These are phyloP conservation scores for Bondarzewia mesenterica DNA, from an alignment of 1,284 basidiomycete genomes.

Conservation along the genomic window DNA sequence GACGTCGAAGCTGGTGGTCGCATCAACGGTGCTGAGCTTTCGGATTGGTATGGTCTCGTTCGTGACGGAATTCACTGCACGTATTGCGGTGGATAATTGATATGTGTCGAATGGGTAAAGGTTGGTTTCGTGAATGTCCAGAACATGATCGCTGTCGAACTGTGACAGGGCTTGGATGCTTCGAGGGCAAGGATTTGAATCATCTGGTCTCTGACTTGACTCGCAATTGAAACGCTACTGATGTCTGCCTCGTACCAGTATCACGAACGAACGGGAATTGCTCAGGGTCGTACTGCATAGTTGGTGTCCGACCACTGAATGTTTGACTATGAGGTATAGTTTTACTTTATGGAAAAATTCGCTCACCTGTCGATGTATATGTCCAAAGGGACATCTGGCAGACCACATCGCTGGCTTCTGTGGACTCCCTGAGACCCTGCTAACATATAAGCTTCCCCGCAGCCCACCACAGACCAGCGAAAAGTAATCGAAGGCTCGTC, in stretches of 20 bases:
- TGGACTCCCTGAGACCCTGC: constrained; percentile 41
- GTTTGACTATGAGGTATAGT: not conserved
- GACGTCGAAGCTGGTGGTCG: constrained; percentile 41
- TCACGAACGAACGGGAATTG: constrained; percentile 33
- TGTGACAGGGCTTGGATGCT: constrained; percentile 50
- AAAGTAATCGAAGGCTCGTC: constrained; percentile 49
- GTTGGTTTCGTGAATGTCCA: constrained; percentile 47
- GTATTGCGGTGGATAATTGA: constrained; percentile 38
- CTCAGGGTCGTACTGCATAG: constrained; percentile 36
- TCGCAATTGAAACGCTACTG: constrained; percentile 8
- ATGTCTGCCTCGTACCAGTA: constrained; percentile 36
- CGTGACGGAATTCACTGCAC: constrained; percentile 24
- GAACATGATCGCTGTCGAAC: constrained; percentile 48
- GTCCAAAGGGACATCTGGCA: constrained; percentile 33
- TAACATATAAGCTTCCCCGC: constrained; percentile 36
- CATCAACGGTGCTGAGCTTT: constrained; percentile 33
- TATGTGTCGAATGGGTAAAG: constrained; percentile 56
- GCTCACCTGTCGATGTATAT: constrained; percentile 46
- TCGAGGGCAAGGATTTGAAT: too few species aligned
- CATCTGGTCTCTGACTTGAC: too few species aligned
- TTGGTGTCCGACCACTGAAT: constrained; percentile 27
- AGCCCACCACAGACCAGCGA: constrained; percentile 50
- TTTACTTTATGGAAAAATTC: not conserved
- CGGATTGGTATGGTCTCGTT: constrained; percentile 36
- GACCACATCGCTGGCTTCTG: constrained; percentile 36